Conservation (phyloP, 495 filamentous ascomycete species). For the Neurospora sp. region DNA sequence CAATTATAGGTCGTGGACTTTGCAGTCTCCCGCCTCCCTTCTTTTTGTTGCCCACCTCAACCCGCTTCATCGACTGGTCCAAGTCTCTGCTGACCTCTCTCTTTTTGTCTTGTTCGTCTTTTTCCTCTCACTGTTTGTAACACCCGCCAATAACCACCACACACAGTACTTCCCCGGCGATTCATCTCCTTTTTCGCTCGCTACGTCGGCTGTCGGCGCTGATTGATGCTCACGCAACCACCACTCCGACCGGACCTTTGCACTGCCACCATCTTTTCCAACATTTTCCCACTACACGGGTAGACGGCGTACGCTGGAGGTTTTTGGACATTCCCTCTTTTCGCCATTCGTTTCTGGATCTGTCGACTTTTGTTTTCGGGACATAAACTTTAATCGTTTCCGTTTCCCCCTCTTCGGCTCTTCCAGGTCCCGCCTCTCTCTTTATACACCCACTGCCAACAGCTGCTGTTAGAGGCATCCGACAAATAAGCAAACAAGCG, state of each 20-base stretch:
- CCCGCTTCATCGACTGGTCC: neutral
- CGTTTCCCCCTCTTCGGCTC: neutral
- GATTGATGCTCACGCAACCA: neutral
- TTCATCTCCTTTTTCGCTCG: neutral
- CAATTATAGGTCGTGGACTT: neutral
- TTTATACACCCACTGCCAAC: neutral
- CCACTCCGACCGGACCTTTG: neutral
- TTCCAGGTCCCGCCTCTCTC: neutral
- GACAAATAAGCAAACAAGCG: neutral
- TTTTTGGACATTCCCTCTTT: neutral
- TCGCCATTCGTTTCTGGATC: neutral
- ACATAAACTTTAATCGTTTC: neutral
- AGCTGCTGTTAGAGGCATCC: neutral
- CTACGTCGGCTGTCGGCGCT: neutral
- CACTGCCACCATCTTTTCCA: neutral
- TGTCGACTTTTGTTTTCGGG: neutral
- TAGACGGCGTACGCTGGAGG: neutral
- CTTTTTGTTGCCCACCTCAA: neutral
- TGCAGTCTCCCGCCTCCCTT: neutral
- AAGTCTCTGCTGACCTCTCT: neutral
- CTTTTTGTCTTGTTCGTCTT: neutral
- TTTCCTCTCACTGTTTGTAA: neutral
- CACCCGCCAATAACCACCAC: neutral
- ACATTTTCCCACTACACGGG: neutral
- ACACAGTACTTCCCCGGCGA: neutral